Base-by-base conservation (phyloP, 345 rosid genomes). In the Brassica rapa region DNA sequence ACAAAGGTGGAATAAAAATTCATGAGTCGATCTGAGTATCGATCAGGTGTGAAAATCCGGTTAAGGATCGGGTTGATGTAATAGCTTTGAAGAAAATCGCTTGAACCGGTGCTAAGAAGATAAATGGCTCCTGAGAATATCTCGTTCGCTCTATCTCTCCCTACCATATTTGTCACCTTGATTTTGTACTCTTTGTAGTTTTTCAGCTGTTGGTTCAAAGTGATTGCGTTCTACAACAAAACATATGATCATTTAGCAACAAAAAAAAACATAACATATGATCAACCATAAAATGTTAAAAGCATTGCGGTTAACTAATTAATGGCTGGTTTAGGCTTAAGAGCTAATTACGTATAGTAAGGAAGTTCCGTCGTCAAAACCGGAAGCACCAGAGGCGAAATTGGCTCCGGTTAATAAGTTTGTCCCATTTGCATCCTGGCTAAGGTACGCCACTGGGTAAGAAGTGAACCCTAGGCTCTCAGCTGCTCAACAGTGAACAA, bases 321-420 rank as follows among this genome's bases (percentile, higher is more conserved):
- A 24, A 32, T 35, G 25, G 25, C 25, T 24, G 30, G 7, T 39
- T 4, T 29, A 53, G 2, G 16, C 37, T 24, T 16, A 37, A 39
- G 16, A 60, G 3, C 3, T 30, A 8, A 7, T 75, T 89, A 93
- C 98, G 68, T 88, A 94, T 80, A 94, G 24, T 66, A 88, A 76
- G 60, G 96, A 87, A 37, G 98, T 91, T 29, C 84, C 46, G 6
- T 88, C 94, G 66, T 85, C 74, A 82, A 85, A 90, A 79, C 98
- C 97, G 60, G 97, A 94, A 76, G 90, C 87, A 74, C 83, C 97
- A 3, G 97, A 94, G 51, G 97, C 98, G 25, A 94, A 94, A 72
- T 94, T 94, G 61, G 96, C 93, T 21, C 98, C 97, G 72, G 84
- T 89, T 70, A 89, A 49, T 66, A 91, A 90, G 77, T 86, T 84